phyloP scores from a whole-genome alignment of 306 rosid species.

The Alnus glutinosa region DNA sequence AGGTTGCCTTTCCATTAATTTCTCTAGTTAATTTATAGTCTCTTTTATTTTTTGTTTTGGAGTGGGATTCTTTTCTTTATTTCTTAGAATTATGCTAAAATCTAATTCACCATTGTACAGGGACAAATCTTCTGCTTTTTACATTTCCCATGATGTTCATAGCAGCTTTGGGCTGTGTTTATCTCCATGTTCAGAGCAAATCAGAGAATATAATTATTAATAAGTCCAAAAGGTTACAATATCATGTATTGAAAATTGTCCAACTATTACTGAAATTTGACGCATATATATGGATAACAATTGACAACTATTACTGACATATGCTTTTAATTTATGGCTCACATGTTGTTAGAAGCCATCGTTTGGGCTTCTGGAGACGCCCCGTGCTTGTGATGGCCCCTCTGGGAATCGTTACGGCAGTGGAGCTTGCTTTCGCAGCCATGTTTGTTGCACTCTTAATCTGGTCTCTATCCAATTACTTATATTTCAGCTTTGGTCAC shows the following conservation, averaged over 20 bases:
- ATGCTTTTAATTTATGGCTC: conserved; percentile 6
- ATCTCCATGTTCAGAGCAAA: conserved; percentile 51
- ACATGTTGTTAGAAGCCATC: conserved; percentile 11
- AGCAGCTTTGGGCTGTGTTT: conserved; percentile 51
- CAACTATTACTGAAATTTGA: background rate
- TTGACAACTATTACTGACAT: too few relatives aligned
- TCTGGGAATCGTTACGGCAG: conserved; percentile 49
- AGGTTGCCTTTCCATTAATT: conserved; percentile 26
- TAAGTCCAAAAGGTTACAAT: conserved; percentile 29
- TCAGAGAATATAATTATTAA: conserved; percentile 3
- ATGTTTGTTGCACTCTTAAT: conserved; percentile 58
- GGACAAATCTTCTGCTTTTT: conserved; percentile 56
- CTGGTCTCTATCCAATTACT: conserved; percentile 71
- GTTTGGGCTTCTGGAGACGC: conserved; percentile 38
- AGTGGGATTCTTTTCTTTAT: background rate
- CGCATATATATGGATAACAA: background rate
- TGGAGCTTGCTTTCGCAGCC: conserved; percentile 50
- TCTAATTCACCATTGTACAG: conserved; percentile 21
- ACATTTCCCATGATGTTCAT: conserved; percentile 63
- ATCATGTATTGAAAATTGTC: background rate
- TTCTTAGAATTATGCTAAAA: background rate
- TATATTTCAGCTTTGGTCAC: conserved; percentile 50
- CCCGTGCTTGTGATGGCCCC: conserved; percentile 56
- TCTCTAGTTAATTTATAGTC: background rate
- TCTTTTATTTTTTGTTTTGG: background rate